Base-by-base conservation (phyloP, 441 rosid genomes). In the Pelargonium australe region DNA sequence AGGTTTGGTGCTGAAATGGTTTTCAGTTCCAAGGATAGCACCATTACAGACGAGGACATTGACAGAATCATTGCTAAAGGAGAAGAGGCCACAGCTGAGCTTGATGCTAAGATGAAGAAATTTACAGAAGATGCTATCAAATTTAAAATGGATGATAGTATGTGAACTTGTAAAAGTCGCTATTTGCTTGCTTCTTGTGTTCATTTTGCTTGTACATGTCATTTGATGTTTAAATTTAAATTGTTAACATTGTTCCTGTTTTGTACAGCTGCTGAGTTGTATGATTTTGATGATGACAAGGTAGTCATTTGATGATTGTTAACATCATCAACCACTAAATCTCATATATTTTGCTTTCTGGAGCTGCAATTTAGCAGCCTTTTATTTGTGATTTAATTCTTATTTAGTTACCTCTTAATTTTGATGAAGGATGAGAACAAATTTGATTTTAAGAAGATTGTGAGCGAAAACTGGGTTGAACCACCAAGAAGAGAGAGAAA, bases 1-100 rank as follows among this genome's bases (percentile, higher is more conserved):
- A 85, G 99, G 76, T 95, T 86, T 80, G 99, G 97, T 69, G 99
- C 99, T 76, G 99, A 95, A 81, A 89, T 95, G 99, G 99, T 92
- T 82, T 92, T 95, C 84, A 95, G 98, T 83, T 95, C 97, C 70
- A 92, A 95, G 85, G 99, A 95, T 74, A 95, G 96, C 85, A 92
- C 98, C 34, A 92, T 95, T 64, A 95, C 98, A 16, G 96, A 92
- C 80, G 98, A 95, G 83, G 98, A 95, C 72, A 87, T 95, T 69
- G 97, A 90, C 76, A 90, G 98, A 85, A 92, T 95, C 76, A 86
- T 95, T 77, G 99, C 98, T 63, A 92, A 90, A 87, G 98, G 98
- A 82, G 98, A 90, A 82, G 98, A 93, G 74, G 88, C 96, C 4
- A 92, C 96, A 0, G 96, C 98, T 78, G 98, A 92, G 77, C 97